Conservation (phyloP, 805 yeast genomes). For the Starmerella scarabaei region DNA sequence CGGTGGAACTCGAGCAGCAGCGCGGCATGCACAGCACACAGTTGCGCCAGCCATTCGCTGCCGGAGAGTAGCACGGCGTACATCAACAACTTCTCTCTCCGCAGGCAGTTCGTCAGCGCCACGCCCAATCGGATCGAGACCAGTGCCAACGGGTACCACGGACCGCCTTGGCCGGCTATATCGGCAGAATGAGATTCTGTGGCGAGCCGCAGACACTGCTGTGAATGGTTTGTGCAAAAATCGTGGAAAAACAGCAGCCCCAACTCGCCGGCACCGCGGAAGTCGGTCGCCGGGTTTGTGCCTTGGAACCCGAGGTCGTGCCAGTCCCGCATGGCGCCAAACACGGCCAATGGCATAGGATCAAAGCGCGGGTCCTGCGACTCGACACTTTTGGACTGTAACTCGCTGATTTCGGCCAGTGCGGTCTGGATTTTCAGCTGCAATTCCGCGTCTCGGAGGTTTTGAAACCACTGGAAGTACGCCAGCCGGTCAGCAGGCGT, state of each 20-base stretch:
- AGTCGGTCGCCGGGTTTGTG: slow-evolving; percentile 28
- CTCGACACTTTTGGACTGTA: slow-evolving; percentile 1
- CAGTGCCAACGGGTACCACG: slow-evolving; percentile 28
- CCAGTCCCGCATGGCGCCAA: slow-evolving; percentile 22
- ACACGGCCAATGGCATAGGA: background rate
- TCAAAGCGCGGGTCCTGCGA: background rate
- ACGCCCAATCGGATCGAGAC: slow-evolving; percentile 25
- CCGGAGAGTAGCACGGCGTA: slow-evolving; percentile 5
- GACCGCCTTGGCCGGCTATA: slow-evolving; percentile 5
- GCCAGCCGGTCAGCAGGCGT: slow-evolving; percentile 7
- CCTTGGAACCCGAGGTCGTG: slow-evolving; percentile 31
- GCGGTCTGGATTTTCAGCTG: slow-evolving; percentile 2
- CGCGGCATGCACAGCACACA: slow-evolving; percentile 16
- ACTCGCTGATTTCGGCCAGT: slow-evolving; percentile 1
- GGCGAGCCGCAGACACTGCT: slow-evolving; percentile 10
- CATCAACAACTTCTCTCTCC: slow-evolving; percentile 9
- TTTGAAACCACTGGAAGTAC: slow-evolving; percentile 4
- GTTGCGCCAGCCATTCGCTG: background rate
- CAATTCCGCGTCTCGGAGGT: slow-evolving; percentile 6
- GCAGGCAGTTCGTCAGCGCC: slow-evolving; percentile 10
- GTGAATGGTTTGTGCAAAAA: slow-evolving; percentile 18
- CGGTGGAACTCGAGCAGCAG: slow-evolving; percentile 21
- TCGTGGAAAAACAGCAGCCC: slow-evolving; percentile 21
- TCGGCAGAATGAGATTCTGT: slow-evolving; percentile 22
- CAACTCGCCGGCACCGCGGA: slow-evolving; percentile 27